phyloP scores from a whole-genome alignment of 2,329 filamentous ascomycete species.

The Hymenoscyphus linearis region DNA sequence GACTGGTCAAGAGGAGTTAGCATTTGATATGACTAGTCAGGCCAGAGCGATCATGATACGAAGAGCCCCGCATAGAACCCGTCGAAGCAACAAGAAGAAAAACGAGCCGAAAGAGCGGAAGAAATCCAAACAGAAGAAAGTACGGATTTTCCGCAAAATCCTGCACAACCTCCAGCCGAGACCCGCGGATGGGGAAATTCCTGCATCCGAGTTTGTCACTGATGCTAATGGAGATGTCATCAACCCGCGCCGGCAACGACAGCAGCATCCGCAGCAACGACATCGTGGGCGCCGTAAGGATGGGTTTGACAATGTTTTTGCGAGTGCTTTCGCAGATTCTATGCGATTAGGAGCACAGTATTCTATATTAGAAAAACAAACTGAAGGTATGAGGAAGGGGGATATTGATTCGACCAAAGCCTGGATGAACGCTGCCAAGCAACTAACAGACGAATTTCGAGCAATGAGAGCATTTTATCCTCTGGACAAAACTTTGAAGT shows the following conservation, averaged over 20 bases:
- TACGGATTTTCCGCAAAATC: neutral
- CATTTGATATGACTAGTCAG: constrained; percentile 71
- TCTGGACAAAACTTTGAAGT: constrained; percentile 60
- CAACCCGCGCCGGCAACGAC: neutral
- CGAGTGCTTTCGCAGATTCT: neutral
- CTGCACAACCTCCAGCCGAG: neutral
- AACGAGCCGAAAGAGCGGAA: neutral
- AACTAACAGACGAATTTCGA: constrained; percentile 58
- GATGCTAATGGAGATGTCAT: neutral
- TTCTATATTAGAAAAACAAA: constrained; percentile 38
- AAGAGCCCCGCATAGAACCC: neutral
- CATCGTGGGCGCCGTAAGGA: neutral
- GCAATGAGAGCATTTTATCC: constrained; percentile 59
- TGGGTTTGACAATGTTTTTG: neutral
- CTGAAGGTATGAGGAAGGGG: constrained; percentile 31
- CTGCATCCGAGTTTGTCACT: no score
- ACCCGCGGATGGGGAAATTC: neutral
- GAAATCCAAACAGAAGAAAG: neutral
- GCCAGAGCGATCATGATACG: constrained; percentile 26
- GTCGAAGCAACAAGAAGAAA: neutral
- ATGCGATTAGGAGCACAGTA: constrained; percentile 32
- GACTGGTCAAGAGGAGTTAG: constrained; percentile 66
- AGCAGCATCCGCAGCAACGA: neutral
- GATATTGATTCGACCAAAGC: constrained; percentile 21
- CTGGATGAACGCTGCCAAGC: constrained; percentile 56